These are phyloP conservation scores for Sporisorium exsertum DNA, from an alignment of 1,284 basidiomycete species.

Conservation along the genomic window DNA sequence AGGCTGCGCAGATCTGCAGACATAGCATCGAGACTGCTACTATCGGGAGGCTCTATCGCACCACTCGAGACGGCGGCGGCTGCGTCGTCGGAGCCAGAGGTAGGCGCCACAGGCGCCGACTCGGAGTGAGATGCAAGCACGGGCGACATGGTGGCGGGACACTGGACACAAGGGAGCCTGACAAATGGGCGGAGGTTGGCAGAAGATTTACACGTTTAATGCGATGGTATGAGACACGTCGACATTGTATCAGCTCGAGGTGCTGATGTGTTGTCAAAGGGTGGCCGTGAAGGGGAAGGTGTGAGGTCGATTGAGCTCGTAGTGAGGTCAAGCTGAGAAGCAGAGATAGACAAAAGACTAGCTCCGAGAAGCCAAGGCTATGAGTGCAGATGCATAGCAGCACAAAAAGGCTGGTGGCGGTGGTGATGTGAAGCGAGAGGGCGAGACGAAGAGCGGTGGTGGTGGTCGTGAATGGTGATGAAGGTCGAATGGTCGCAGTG, in stretches of 20 bases:
- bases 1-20: constrained; percentile 37
- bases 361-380: constrained; percentile 41
- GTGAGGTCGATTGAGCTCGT: too few relatives aligned
- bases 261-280: constrained; percentile 17
- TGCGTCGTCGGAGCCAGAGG: constrained; percentile 26
- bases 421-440: neutral
- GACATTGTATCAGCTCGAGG: constrained; percentile 32
- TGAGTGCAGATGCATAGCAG: constrained; percentile 35
- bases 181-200: neutral
- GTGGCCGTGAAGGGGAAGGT: neutral
- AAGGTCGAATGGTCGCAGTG: constrained; percentile 2
- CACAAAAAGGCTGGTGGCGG: constrained; percentile 9
- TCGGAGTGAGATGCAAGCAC: constrained; percentile 25
- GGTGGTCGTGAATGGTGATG: neutral
- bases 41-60: constrained; percentile 48
- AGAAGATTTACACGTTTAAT: constrained; percentile 15
- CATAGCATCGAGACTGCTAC: constrained; percentile 23
- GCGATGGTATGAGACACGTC: constrained; percentile 15
- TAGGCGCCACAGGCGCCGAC: constrained; percentile 17
- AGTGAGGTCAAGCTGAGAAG: neutral
- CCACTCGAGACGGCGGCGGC: constrained; percentile 8
- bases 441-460: neutral
- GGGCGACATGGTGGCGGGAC: constrained; percentile 23
- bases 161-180: neutral
- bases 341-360: constrained; percentile 1